phyloP scores from a whole-genome alignment of 805 yeast species.

The Candida fluviatilis region DNA sequence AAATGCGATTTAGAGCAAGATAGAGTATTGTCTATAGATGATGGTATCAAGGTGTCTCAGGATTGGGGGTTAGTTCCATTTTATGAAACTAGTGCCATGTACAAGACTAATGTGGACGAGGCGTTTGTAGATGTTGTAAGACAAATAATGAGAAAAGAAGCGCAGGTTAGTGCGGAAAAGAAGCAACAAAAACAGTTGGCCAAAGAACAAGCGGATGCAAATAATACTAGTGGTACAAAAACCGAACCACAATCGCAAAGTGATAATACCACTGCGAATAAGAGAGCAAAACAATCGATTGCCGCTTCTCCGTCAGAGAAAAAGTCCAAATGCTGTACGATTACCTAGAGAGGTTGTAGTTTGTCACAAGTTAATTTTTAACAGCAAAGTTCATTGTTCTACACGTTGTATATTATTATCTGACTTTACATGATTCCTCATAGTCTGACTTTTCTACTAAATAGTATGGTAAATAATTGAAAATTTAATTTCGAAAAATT shows the following conservation, averaged over 20 bases:
- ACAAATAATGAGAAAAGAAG: constrained; percentile 79
- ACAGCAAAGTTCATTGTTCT: not conserved
- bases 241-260: constrained; percentile 6
- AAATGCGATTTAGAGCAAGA: constrained; percentile 80
- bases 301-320: constrained; percentile 10
- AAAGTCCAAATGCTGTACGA: constrained; percentile 26
- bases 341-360: constrained; percentile 15
- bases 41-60: constrained; percentile 78
- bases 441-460: too few species aligned
- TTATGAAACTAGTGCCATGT: constrained; percentile 91
- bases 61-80: constrained; percentile 89
- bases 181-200: constrained; percentile 40
- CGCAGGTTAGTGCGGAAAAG: constrained; percentile 40
- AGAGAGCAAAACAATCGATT: constrained; percentile 17
- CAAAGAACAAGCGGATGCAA: constrained; percentile 25
- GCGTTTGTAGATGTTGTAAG: constrained; percentile 86
- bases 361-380: too few species aligned
- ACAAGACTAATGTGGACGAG: constrained; percentile 83
- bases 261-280: constrained; percentile 7
- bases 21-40: constrained; percentile 72
- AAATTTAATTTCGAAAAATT: too few species aligned
- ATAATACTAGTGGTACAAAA: constrained; percentile 3
- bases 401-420: too few species aligned
- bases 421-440: too few species aligned
- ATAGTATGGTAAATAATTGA: too few species aligned